Percentiles rank a stretch among this genome's conserved stretches.
Evolutionary conservation across 345 rosid species (phyloP).

Genomic region (Rhizophora apiculata): DNA sequence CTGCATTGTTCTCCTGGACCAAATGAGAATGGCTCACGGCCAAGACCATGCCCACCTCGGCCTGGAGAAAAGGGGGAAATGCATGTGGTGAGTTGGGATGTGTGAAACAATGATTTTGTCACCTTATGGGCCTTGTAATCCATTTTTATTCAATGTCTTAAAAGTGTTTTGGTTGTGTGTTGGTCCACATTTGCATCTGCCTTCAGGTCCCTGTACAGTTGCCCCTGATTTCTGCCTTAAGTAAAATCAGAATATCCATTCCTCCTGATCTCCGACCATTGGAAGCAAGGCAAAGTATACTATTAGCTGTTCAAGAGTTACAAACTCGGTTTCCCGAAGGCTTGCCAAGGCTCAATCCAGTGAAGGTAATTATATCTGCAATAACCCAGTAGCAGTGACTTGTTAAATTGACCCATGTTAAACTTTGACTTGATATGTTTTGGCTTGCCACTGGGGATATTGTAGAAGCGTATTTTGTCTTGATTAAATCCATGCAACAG

Average conservation of each 20-base stretch:
- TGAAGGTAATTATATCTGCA: slow-evolving; percentile 46
- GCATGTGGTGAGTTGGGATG: slow-evolving; percentile 81
- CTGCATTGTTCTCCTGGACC: slow-evolving; percentile 88
- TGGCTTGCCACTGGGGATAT: not conserved
- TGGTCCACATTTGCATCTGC: slow-evolving; percentile 21
- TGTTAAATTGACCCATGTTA: not conserved
- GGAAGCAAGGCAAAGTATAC: slow-evolving; percentile 94
- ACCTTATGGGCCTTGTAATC: not conserved
- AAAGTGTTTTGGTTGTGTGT: not conserved
- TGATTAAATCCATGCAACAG: too few species aligned
- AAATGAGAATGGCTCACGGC: slow-evolving; percentile 76
- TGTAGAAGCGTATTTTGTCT: too few species aligned
- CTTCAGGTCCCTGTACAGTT: slow-evolving; percentile 90
- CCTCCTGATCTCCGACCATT: slow-evolving; percentile 89
- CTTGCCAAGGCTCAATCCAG: slow-evolving; percentile 97
- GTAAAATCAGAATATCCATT: slow-evolving; percentile 72
- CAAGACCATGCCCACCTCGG: slow-evolving; percentile 89
- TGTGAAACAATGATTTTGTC: not conserved
- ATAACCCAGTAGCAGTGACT: not conserved
- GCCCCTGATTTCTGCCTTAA: slow-evolving; percentile 73
- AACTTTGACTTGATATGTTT: not conserved
- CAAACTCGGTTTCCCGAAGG: slow-evolving; percentile 81
- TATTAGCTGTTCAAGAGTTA: slow-evolving; percentile 83
- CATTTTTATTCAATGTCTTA: not conserved
- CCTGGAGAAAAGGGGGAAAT: slow-evolving; percentile 97